These are phyloP conservation scores for Globisporangium radiosum DNA, from an alignment of 352 stramenopile genomes.

Conservation along the genomic window DNA sequence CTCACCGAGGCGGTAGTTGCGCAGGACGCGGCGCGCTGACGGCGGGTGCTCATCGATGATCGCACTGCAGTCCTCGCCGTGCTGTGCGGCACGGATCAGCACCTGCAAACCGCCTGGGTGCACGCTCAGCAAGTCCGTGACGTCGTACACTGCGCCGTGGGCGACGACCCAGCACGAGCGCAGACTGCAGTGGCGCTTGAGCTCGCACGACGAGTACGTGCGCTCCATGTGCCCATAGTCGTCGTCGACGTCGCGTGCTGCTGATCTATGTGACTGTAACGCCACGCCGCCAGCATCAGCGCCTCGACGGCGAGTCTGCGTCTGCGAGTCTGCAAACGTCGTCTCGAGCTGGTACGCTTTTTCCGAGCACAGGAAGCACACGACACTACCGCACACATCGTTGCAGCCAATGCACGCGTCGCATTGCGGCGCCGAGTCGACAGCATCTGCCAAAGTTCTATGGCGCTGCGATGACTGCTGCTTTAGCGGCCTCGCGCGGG, in stretches of 20 bases:
- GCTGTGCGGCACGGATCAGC: conserved; percentile 43
- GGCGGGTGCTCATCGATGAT: conserved; percentile 54
- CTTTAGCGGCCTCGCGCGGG: too few relatives aligned
- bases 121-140: conserved; percentile 80
- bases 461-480: neutral
- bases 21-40: conserved; percentile 30
- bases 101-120: conserved; percentile 84
- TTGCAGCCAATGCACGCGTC: conserved; percentile 79
- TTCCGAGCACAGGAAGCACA: conserved; percentile 69
- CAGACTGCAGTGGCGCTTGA: conserved; percentile 69
- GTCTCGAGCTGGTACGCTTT: conserved; percentile 65
- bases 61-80: conserved; percentile 42
- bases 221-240: conserved; percentile 15
- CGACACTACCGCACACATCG: conserved; percentile 53
- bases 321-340: conserved; percentile 30
- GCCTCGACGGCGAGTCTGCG: neutral
- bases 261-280: too few relatives aligned
- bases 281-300: too few relatives aligned
- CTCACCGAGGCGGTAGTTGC: conserved; percentile 54
- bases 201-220: conserved; percentile 86
- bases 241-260: neutral
- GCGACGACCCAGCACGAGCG: conserved; percentile 90
- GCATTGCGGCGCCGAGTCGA: conserved; percentile 32
- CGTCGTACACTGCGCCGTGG: conserved; percentile 87
- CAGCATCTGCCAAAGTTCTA: neutral